These are phyloP conservation scores for Fusarium tjaetaba DNA, from an alignment of 2,329 filamentous ascomycete species.

Conservation along the genomic window DNA sequence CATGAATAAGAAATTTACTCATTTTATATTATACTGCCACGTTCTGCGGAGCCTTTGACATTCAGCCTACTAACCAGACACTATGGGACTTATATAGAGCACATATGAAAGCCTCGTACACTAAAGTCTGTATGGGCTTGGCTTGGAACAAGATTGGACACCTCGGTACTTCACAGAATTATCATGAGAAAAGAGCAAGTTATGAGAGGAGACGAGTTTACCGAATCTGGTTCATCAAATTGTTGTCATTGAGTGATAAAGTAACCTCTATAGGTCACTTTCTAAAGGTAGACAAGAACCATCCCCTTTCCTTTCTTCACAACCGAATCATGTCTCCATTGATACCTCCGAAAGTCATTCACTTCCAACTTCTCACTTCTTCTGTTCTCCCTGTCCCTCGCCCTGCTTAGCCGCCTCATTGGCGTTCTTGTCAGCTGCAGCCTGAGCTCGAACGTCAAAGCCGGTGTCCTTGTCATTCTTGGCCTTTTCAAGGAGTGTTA, in stretches of 20 bases:
- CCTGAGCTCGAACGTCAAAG: slow-evolving; percentile 14
- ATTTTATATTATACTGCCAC: neutral
- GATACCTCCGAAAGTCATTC: neutral
- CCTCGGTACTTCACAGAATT: neutral
- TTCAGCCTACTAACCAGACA: neutral
- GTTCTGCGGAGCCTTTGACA: neutral
- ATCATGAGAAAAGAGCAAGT: neutral
- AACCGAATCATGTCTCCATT: neutral
- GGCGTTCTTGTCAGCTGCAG: neutral
- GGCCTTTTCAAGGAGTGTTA: neutral
- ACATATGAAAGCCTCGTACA: neutral
- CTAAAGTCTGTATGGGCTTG: neutral
- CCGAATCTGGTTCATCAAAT: neutral
- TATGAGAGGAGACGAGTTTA: neutral
- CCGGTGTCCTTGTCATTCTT: slow-evolving; percentile 1
- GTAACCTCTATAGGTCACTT: neutral
- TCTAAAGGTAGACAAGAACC: neutral
- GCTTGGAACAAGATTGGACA: neutral
- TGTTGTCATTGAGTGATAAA: neutral
- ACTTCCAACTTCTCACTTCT: slow-evolving; percentile 5
- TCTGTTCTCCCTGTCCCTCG: neutral
- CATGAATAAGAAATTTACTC: neutral
- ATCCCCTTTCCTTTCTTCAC: neutral
- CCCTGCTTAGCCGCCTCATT: neutral
- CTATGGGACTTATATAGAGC: too few species aligned